phyloP scores from a whole-genome alignment of 2,329 filamentous ascomycete species.

The Nannizziopsis arthrosporioides region DNA sequence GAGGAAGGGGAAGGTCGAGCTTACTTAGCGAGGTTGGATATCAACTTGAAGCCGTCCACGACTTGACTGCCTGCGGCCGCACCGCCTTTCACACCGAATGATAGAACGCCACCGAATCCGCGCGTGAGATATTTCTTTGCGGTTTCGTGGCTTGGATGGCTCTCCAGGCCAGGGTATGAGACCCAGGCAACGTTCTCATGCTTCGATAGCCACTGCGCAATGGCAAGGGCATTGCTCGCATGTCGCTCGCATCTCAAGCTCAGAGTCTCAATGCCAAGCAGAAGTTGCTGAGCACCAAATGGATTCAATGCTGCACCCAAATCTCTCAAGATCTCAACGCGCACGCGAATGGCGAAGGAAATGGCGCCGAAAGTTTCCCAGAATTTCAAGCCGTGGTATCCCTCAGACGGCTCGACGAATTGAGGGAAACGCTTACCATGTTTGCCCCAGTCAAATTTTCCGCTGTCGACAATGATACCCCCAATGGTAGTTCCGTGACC shows the following conservation, averaged over 20 bases:
- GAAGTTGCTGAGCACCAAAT: conserved; percentile 82
- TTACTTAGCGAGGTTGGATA: conserved; percentile 85
- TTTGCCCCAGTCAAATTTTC: conserved; percentile 89
- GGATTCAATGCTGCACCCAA: conserved; percentile 73
- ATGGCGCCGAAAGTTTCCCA: conserved; percentile 80
- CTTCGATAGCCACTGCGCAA: conserved; percentile 73
- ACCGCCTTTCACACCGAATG: conserved; percentile 85
- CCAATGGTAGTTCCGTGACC: conserved; percentile 88
- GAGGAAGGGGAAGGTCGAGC: conserved; percentile 10
- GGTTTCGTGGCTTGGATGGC: conserved; percentile 63
- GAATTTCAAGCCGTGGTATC: conserved; percentile 90
- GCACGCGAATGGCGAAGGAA: conserved; percentile 70
- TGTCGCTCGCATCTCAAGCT: conserved; percentile 78
- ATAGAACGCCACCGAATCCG: conserved; percentile 82
- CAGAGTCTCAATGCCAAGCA: conserved; percentile 82
- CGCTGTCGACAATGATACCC: conserved; percentile 74
- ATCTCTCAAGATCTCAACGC: conserved; percentile 84
- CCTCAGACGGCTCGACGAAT: conserved; percentile 75
- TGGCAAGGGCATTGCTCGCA: conserved; percentile 65
- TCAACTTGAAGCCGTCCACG: conserved; percentile 87
- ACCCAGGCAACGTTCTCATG: conserved; percentile 85
- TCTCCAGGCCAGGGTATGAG: conserved; percentile 78
- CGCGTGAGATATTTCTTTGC: conserved; percentile 79
- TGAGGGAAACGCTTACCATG: conserved; percentile 78
- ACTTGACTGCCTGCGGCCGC: conserved; percentile 72